These are phyloP conservation scores for Xylariales sp. DNA, from an alignment of 2,329 filamentous ascomycete species.

Conservation along the genomic window DNA sequence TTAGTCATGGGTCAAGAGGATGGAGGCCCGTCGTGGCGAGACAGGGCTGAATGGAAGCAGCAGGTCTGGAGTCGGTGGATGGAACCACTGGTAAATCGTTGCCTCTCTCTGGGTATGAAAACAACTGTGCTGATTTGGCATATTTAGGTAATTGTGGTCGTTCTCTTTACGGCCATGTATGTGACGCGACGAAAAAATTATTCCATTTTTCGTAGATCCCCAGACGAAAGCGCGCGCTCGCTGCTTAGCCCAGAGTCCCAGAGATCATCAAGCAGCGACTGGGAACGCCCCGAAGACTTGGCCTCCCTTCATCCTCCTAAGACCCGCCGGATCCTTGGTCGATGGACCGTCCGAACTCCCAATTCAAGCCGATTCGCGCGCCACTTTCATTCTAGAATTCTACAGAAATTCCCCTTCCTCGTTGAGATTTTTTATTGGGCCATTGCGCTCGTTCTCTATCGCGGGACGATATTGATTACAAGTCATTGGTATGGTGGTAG, in stretches of 20 bases:
- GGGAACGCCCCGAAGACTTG: slow-evolving; percentile 37
- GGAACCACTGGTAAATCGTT: slow-evolving; percentile 39
- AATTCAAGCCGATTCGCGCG: slow-evolving; percentile 69
- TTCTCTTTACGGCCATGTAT: slow-evolving; percentile 54
- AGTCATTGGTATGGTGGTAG: slow-evolving; percentile 63
- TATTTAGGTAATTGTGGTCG: slow-evolving; percentile 52
- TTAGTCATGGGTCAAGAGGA: slow-evolving; percentile 33
- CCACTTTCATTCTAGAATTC: slow-evolving; percentile 67
- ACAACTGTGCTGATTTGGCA: slow-evolving; percentile 12
- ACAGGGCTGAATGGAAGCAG: slow-evolving; percentile 42
- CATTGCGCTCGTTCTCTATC: slow-evolving; percentile 73
- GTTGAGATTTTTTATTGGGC: slow-evolving; percentile 82
- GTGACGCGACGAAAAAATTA: slow-evolving; percentile 53
- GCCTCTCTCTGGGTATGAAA: background rate
- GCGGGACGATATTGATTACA: slow-evolving; percentile 65
- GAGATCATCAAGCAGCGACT: slow-evolving; percentile 40
- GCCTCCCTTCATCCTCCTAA: slow-evolving; percentile 44
- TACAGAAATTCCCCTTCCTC: slow-evolving; percentile 74
- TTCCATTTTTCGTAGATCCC: slow-evolving; percentile 46
- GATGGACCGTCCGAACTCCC: slow-evolving; percentile 57
- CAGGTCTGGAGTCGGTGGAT: slow-evolving; percentile 44
- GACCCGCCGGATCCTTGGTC: slow-evolving; percentile 47
- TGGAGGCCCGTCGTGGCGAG: slow-evolving; percentile 39
- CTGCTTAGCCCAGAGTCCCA: slow-evolving; percentile 40
- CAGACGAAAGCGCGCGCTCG: slow-evolving; percentile 38